Conservation (phyloP, 305 asterid species). For the Fraxinus baroniana region DNA sequence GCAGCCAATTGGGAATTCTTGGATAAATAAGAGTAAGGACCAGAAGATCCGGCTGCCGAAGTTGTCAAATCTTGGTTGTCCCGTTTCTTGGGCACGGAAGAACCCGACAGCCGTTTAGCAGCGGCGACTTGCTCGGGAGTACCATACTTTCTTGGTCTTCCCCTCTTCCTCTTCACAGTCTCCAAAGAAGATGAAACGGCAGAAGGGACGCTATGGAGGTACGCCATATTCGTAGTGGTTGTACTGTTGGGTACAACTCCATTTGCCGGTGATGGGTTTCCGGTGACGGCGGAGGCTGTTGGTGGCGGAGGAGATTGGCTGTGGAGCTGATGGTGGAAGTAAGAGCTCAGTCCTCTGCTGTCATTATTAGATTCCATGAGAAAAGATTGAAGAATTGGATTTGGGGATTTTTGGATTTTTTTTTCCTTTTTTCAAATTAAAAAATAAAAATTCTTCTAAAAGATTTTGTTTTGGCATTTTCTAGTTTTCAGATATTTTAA, state of each 20-base stretch:
- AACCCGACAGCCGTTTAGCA: conserved; percentile 46
- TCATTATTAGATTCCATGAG: conserved; percentile 27
- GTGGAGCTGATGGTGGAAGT: conserved; percentile 39
- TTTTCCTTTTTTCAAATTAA: conserved; percentile 10
- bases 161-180: conserved; percentile 49
- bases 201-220: conserved; percentile 41
- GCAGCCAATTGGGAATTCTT: conserved; percentile 39
- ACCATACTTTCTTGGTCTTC: conserved; percentile 58
- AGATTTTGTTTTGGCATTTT: background rate
- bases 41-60: conserved; percentile 11
- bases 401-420: conserved; percentile 18
- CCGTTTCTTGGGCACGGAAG: conserved; percentile 30
- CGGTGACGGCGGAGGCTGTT: conserved; percentile 13
- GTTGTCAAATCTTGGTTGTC: conserved; percentile 15
- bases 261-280: conserved; percentile 27
- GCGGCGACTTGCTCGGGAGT: conserved; percentile 62
- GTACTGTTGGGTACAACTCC: conserved; percentile 36
- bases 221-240: conserved; percentile 28
- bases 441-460: background rate
- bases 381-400: conserved; percentile 15
- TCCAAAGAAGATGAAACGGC: conserved; percentile 38
- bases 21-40: conserved; percentile 29
- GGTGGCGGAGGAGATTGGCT: conserved; percentile 11
- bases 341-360: conserved; percentile 26
- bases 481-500: background rate